These are phyloP conservation scores for Phytophthora pluvialis DNA, from an alignment of 352 stramenopile genomes.

Conservation along the genomic window DNA sequence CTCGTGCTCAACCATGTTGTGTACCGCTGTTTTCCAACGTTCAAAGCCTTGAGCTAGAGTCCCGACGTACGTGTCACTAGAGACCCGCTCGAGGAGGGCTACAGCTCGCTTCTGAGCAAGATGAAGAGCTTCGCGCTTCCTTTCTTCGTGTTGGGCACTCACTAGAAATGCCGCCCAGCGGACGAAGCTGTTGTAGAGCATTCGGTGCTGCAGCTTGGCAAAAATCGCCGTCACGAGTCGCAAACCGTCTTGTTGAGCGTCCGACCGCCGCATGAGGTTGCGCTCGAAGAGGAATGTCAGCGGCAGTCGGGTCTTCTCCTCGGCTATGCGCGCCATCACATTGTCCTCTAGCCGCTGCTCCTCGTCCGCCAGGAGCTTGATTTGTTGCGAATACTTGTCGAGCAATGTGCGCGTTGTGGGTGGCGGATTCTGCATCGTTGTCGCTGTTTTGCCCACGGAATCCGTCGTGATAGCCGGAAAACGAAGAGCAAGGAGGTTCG, in stretches of 20 bases:
- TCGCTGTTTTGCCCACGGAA: neutral
- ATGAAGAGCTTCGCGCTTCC: constrained; percentile 33
- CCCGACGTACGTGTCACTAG: constrained; percentile 61
- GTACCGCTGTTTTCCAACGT: constrained; percentile 33
- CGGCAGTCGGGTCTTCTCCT: constrained; percentile 62
- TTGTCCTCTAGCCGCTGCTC: constrained; percentile 41
- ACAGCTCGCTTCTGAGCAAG: constrained; percentile 46
- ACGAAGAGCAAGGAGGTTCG: constrained; percentile 21
- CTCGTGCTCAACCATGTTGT: constrained; percentile 32
- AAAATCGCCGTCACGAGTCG: constrained; percentile 69
- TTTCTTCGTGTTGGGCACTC: constrained; percentile 22
- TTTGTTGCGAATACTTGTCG: constrained; percentile 22
- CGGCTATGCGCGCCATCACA: constrained; percentile 51
- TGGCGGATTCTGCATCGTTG: neutral
- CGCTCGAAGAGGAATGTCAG: constrained; percentile 81
- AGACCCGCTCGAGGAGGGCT: constrained; percentile 59
- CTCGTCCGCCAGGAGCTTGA: constrained; percentile 19
- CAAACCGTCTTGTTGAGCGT: constrained; percentile 64
- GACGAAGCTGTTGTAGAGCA: constrained; percentile 54
- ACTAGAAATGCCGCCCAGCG: constrained; percentile 45
- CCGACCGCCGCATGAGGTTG: constrained; percentile 56
- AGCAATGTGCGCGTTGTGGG: constrained; percentile 11
- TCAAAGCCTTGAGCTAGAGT: constrained; percentile 45
- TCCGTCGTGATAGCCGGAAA: constrained; percentile 22
- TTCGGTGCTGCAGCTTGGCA: constrained; percentile 65